Evolutionary conservation across 169 alveolate genomes (phyloP), one percentile per base, ranked within the genome.

Genomic region (Eimeria maxima): DNA sequence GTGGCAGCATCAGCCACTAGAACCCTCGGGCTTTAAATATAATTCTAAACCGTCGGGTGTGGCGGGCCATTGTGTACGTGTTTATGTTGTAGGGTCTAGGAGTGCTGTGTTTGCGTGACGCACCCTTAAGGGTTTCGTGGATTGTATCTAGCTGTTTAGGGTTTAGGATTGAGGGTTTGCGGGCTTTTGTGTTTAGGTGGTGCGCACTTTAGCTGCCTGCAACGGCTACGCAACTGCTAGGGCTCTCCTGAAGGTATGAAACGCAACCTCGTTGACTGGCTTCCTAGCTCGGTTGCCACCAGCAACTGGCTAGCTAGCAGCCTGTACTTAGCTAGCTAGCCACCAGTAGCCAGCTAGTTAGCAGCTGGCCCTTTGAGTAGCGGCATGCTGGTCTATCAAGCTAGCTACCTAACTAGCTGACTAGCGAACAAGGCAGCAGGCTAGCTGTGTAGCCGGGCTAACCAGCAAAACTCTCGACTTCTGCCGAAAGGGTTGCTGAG

Each of bases 141-240:
- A 27, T 33, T 33, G 38, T 33, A 1, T 33, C 38, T 33, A 33
- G 38, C 38, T 44, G 45, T 27, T 69, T 69, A 69, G 42, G 50
- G 50, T 76, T 76, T 76, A 42, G 87, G 53, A n/a, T 76, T 74
- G 3, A 44, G 57, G 87, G 87, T 33, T 74, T 42, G 5, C 60
- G 20, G 84, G 67, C 16, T 50, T 45, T 14, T 22, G 20, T 33
- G 71, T 29, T 44, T 53, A 65, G 67, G 96, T 67, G 24, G 83
- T 88, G 20, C 47, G 65, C 53, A 67, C 84, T 7, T 33, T 88
- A 38, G 94, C 78, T 63, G 81, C 55, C 10, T 88, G 71, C 76
- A 63, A 93, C 14, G 93, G 81, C 57, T 88, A 93, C 47, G 93
- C 60, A 3, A 86, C 88, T 27, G 96, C 96, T 5, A 78, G 96